Conservation (phyloP, 1,139 yeast species). For the Torulaspora pretoriensis region DNA sequence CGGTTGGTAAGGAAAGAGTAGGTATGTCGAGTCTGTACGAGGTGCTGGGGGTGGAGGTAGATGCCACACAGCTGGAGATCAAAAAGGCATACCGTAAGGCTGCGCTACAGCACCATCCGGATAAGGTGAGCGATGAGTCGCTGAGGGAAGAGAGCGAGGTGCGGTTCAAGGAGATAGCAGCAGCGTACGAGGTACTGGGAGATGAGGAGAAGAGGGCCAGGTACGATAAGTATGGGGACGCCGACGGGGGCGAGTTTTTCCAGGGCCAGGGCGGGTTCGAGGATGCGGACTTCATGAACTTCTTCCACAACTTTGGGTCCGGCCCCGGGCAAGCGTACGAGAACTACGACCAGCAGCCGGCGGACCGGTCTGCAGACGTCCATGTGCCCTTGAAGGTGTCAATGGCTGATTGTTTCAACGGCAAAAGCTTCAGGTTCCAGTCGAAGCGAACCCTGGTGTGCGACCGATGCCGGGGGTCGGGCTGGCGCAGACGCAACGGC, state of each 20-base stretch:
- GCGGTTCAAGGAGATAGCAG: slow-evolving; percentile 68
- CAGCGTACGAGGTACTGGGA: slow-evolving; percentile 70
- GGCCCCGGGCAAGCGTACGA: slow-evolving; percentile 13
- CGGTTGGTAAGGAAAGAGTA: neutral
- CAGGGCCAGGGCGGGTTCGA: slow-evolving; percentile 41
- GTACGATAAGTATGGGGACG: slow-evolving; percentile 55
- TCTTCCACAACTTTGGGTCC: slow-evolving; percentile 40
- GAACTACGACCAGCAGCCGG: neutral
- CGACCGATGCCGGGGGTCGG: slow-evolving; percentile 66
- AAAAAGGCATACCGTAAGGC: slow-evolving; percentile 71
- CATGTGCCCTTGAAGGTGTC: slow-evolving; percentile 45
- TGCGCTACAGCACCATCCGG: slow-evolving; percentile 76
- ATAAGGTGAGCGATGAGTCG: slow-evolving; percentile 60
- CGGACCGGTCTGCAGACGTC: slow-evolving; percentile 18
- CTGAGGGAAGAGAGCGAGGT: slow-evolving; percentile 64
- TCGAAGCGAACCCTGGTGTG: slow-evolving; percentile 73
- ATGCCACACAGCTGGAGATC: slow-evolving; percentile 63
- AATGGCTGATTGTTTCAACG: slow-evolving; percentile 68
- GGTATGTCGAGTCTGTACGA: slow-evolving; percentile 45
- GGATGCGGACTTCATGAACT: slow-evolving; percentile 69
- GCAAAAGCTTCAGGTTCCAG: slow-evolving; percentile 73
- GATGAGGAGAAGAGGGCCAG: slow-evolving; percentile 56
- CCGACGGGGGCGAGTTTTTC: slow-evolving; percentile 36
- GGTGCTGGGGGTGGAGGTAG: slow-evolving; percentile 58
- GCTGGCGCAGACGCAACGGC: slow-evolving; percentile 39